Evolutionary conservation across 805 yeast genomes (phyloP), one percentile per base, ranked within the genome.

Genomic region (Starmerella stigmatis): DNA sequence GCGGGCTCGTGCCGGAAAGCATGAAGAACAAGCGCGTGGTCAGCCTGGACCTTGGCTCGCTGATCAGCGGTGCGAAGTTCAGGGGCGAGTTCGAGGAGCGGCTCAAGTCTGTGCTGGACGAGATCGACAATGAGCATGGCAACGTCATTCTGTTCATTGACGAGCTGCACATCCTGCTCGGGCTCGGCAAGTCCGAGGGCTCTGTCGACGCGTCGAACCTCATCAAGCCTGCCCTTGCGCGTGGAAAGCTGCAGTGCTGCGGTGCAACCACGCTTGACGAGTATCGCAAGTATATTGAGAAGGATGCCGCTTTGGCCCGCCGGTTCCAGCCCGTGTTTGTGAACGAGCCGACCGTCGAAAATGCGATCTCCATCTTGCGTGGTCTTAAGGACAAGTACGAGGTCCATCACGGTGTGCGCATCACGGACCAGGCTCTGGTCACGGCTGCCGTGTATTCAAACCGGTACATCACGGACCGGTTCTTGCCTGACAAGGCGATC

Each of bases 111-210:
- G 97, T 92, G 28, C 72, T 92, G 61, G 86, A 79, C 61, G 98
- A 89, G 59, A 82, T 92, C 57, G 95, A 86, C 63, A 81, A 86
- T 57, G 80, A 94, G 2, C 78, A 80, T 57, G 82, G 78, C 41
- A 74, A 86, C 74, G 85, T 92, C 54, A 80, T 92, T 54, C 72
- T 92, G 49, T 92, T 92, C 68, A 85, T 92, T 58, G 98, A 92
- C 68, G 98, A 92, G 68, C 88, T 92, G 62, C 98, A 92, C 67
- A 92, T 92, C 95, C 76, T 92, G 54, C 89, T 92, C 96, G 98
- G 98, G 57, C 94, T 89, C 61, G 98, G 98, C 62, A 92, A 88
- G 67, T 78, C 83, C 49, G 98, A 89, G 58, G 98, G 97, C 3
- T 76, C 94, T 3, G 88, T 92, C 62, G 97, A 92, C 64, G 97